Percentiles rank a stretch among this genome's conserved stretches.
phyloP scores from a whole-genome alignment of 768 basidiomycete species.

The Imleria badia region DNA sequence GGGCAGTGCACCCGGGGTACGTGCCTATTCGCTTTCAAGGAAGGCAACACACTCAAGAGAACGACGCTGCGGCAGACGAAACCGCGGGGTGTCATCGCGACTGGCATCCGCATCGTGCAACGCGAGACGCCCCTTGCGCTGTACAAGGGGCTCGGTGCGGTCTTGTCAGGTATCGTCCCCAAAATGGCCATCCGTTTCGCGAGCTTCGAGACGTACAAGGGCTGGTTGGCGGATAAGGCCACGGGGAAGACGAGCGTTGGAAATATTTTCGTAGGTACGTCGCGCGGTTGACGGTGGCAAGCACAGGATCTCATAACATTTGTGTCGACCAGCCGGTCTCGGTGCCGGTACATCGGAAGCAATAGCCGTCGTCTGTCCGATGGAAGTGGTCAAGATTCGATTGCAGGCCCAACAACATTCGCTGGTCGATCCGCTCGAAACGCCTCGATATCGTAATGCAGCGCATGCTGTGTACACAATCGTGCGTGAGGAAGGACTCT shows the following conservation, averaged over 20 bases:
- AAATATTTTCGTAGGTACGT: conserved; percentile 82
- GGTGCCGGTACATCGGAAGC: conserved; percentile 97
- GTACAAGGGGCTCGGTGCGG: conserved; percentile 98
- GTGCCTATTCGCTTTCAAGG: conserved; percentile 31
- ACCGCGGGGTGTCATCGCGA: conserved; percentile 88
- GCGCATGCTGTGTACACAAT: conserved; percentile 96
- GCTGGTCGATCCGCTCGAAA: conserved; percentile 90
- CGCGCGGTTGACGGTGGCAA: background rate
- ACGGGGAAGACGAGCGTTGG: conserved; percentile 81
- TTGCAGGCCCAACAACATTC: conserved; percentile 98
- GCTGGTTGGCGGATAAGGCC: conserved; percentile 66
- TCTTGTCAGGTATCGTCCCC: conserved; percentile 94
- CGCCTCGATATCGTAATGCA: conserved; percentile 93
- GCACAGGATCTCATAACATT: background rate
- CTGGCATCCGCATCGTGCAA: conserved; percentile 81
- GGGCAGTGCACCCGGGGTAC: conserved; percentile 75
- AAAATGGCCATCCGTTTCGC: conserved; percentile 99
- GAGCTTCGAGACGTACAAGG: conserved; percentile 95
- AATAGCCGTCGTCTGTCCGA: conserved; percentile 91
- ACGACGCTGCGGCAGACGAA: conserved; percentile 64
- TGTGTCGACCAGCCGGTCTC: conserved; percentile 69
- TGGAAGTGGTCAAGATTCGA: conserved; percentile 99
- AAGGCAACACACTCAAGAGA: background rate
- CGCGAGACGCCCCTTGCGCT: conserved; percentile 93
- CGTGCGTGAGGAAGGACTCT: conserved; percentile 84